Evolutionary conservation across 148 eudicot species (phyloP).

Genomic region (Silene uniflora): DNA sequence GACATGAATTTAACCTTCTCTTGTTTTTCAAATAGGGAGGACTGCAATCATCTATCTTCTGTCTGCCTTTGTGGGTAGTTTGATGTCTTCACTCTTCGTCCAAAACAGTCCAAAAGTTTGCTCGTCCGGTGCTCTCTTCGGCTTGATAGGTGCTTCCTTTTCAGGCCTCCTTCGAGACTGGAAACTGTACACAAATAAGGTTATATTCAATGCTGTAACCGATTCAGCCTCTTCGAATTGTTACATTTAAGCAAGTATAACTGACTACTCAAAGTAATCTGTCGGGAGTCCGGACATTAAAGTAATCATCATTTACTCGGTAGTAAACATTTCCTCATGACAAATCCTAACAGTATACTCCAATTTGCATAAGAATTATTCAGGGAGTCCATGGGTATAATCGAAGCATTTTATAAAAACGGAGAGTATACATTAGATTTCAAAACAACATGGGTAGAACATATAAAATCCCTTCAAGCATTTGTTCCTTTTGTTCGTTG

Average conservation of each 20-base stretch:
- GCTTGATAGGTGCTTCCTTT: slow-evolving; percentile 66
- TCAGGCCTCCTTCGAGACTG: slow-evolving; percentile 72
- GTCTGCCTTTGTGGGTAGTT: slow-evolving; percentile 58
- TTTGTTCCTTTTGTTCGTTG: not conserved
- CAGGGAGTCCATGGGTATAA: no score
- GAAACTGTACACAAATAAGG: slow-evolving; percentile 62
- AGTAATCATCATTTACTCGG: no score
- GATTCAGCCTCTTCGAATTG: not conserved
- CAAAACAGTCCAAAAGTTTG: slow-evolving; percentile 52
- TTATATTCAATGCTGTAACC: slow-evolving; percentile 15
- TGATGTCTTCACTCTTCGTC: slow-evolving; percentile 56
- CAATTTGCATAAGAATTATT: no score
- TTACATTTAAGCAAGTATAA: not conserved
- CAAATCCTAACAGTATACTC: no score
- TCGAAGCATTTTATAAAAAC: no score
- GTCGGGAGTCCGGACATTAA: no score
- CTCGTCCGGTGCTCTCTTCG: slow-evolving; percentile 78
- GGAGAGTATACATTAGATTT: no score
- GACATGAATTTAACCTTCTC: not conserved
- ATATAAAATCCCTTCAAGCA: no score
- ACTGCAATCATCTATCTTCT: slow-evolving; percentile 60
- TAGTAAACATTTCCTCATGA: no score
- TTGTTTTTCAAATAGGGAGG: slow-evolving; percentile 47
- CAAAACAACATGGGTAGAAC: no score
- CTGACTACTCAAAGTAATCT: not conserved